Evolutionary conservation across 306 rosid species (phyloP).

Genomic region (Vachellia collinsii): DNA sequence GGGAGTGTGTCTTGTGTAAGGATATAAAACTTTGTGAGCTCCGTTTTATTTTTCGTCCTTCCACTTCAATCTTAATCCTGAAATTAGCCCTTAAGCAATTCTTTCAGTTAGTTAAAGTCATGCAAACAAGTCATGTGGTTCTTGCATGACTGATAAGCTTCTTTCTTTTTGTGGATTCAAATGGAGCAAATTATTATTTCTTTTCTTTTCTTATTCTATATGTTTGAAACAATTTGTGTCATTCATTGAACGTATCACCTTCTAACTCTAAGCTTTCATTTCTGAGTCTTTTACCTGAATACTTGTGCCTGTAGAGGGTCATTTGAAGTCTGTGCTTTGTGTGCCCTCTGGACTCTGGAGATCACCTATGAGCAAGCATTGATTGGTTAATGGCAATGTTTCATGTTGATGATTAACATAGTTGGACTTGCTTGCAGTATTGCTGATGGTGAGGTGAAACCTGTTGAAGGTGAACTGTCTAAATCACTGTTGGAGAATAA

Average conservation of each 20-base stretch:
- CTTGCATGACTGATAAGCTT: not conserved
- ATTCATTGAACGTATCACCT: not conserved
- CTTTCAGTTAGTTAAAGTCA: not conserved
- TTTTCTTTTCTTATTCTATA: not conserved
- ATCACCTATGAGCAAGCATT: not conserved
- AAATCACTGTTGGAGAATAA: slow-evolving; percentile 88
- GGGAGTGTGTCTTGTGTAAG: not conserved
- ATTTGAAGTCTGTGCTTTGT: slow-evolving; percentile 21
- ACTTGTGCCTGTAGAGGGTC: slow-evolving; percentile 1
- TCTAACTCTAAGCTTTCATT: not conserved
- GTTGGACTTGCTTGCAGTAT: slow-evolving; percentile 55
- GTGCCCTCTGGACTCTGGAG: slow-evolving; percentile 27
- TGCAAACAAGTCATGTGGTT: not conserved
- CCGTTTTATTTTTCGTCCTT: slow-evolving; percentile 18
- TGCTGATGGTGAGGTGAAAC: slow-evolving; percentile 72
- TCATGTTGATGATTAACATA: slow-evolving; percentile 21
- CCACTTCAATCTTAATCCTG: not conserved
- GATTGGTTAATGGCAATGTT: not conserved
- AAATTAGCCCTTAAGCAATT: not conserved
- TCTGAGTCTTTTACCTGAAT: slow-evolving; percentile 21
- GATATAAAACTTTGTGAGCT: slow-evolving; percentile 15
- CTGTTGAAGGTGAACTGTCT: slow-evolving; percentile 79
- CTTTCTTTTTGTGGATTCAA: not conserved
- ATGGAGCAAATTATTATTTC: not conserved
- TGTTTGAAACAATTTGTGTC: not conserved